Evolutionary conservation across 2,329 filamentous ascomycete genomes (phyloP), one percentile per base, ranked within the genome.

Genomic region (Aspergillus transmontanensis): DNA sequence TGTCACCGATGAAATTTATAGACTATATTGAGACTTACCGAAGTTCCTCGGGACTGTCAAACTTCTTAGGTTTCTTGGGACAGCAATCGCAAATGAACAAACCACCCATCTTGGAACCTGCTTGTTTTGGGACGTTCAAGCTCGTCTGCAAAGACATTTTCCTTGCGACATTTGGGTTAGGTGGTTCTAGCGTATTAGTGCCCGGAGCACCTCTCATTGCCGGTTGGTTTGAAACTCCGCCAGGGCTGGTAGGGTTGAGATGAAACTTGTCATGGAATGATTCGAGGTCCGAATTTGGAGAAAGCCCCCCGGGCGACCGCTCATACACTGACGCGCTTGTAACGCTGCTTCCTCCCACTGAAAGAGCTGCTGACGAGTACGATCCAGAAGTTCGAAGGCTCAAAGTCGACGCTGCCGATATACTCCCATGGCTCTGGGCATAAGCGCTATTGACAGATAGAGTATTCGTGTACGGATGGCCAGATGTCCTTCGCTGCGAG

Each of bases 21-120:
- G 19, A 23, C 21, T 14, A 23, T 23, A 10, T n/a, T 23, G 50
- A 57, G 41, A 81, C 89, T 80, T 87, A 97, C 94, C 88, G 88
- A 61, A 98, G 82, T 69, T 97, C 92, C 67, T 94, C 90, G 66
- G 88, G 84, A 5, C 88, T 92, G 69, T 96, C 92, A 72, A 97
- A 97, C 74, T 96, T 96, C 79, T 96, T 97, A 1, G 94, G 94
- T 79, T 97, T 97, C 79, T 97, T 97, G 0, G 93, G 94, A 79
- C 94, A 98, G 77, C 94, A 98, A 73, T 97, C 93, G 79, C 94
- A 98, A 80, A 97, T 89, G 71, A 84, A 89, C 36, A 86, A 76
- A 23, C 86, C 86, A 56, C 85, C 82, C 53, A 87, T 78, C 61
- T 87, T 86, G 10, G 76, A 70, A 21, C 73, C 72, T 30, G 73